These are phyloP conservation scores for Scheffersomyces parashehatae DNA, from an alignment of 1,139 yeast genomes.

Conservation along the genomic window DNA sequence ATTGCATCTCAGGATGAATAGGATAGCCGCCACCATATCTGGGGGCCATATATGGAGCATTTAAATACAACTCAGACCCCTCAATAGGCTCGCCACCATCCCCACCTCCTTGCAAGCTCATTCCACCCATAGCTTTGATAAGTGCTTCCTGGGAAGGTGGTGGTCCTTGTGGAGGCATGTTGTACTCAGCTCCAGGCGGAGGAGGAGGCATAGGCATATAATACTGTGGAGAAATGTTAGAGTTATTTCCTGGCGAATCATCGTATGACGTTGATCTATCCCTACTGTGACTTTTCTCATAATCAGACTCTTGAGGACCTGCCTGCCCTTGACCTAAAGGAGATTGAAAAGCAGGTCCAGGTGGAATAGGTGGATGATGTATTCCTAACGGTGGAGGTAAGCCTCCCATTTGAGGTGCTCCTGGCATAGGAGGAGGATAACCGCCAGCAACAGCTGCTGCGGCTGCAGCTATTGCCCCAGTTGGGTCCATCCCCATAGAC, in stretches of 20 bases:
- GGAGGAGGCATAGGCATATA: constrained; percentile 12
- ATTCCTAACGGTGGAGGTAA: constrained; percentile 10
- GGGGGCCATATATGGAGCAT: constrained; percentile 10
- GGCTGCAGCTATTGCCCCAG: constrained; percentile 22
- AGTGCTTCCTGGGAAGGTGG: constrained; percentile 9
- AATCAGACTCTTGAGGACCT: not conserved
- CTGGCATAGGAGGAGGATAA: constrained; percentile 9
- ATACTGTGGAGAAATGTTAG: constrained; percentile 1
- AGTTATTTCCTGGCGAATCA: not conserved
- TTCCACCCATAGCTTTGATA: constrained; percentile 8
- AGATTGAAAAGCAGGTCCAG: not conserved
- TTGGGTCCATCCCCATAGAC: constrained; percentile 40
- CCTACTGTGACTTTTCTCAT: constrained; percentile 2
- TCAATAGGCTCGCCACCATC: constrained; percentile 5
- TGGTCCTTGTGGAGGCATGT: constrained; percentile 1
- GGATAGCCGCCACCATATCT: constrained; percentile 11
- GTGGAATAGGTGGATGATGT: constrained; percentile 4
- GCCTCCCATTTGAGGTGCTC: constrained; percentile 7
- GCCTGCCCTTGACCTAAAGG: not conserved
- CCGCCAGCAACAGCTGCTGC: constrained; percentile 17
- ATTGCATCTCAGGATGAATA: constrained; percentile 8
- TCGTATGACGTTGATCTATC: constrained; percentile 5
- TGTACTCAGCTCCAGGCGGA: constrained; percentile 10
- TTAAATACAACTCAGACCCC: constrained; percentile 3
- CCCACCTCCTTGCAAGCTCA: constrained; percentile 6